phyloP scores from a whole-genome alignment of 1,284 basidiomycete genomes.

The Rhodotorula sp. region DNA sequence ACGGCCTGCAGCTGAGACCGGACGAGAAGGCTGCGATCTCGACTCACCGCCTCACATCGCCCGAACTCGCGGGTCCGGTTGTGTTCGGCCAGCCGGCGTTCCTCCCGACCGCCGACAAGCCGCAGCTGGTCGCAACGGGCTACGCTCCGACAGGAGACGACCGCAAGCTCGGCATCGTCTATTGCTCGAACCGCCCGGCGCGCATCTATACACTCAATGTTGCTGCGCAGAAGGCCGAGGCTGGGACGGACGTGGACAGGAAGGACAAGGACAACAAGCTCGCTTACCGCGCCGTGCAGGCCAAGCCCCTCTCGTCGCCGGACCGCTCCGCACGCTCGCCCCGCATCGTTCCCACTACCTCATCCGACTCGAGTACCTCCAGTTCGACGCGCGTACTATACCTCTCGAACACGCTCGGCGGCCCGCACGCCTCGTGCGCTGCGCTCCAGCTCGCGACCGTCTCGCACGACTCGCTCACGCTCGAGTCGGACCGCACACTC shows the following conservation, averaged over 20 bases:
- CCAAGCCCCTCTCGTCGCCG: slow-evolving; percentile 50
- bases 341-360: slow-evolving; percentile 51
- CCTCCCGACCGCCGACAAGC: neutral
- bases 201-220: slow-evolving; percentile 57
- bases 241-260: neutral
- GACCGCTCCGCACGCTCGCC: slow-evolving; percentile 63
- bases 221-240: neutral
- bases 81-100: slow-evolving; percentile 40
- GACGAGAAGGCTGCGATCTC: neutral
- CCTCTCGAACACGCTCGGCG: slow-evolving; percentile 61
- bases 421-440: slow-evolving; percentile 63
- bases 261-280: neutral
- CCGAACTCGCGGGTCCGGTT: slow-evolving; percentile 1
- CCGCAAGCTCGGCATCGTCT: slow-evolving; percentile 62
- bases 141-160: slow-evolving; percentile 63
- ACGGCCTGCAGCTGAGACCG: neutral
- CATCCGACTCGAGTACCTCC: neutral
- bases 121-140: slow-evolving; percentile 56
- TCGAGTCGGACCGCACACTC: slow-evolving; percentile 45
- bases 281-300: slow-evolving; percentile 8
- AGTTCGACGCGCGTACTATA: slow-evolving; percentile 62
- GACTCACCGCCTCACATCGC: slow-evolving; percentile 24
- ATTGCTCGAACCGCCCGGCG: slow-evolving; percentile 65
- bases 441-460: slow-evolving; percentile 57
- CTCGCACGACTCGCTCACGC: neutral